Evolutionary conservation across 2,329 filamentous ascomycete species (phyloP), one percentile per base, ranked within the genome.

Genomic region (Alternaria sp.): DNA sequence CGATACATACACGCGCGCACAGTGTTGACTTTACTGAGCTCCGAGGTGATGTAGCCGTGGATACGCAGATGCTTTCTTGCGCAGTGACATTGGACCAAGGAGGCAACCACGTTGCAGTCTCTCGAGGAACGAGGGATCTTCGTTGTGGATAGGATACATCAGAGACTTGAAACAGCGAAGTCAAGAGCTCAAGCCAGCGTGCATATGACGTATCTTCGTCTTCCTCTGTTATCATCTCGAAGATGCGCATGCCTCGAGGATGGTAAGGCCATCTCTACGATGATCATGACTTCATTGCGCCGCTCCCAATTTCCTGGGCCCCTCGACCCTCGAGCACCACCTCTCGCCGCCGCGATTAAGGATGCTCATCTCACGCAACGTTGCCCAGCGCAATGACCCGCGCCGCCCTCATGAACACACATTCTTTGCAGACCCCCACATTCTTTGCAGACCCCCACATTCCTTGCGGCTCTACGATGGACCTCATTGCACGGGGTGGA

Each of bases 401-500:
- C 57, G 49, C 57, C 50, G 49, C 40, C 50, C 50, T 21, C 32
- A 32, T 13, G 21, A 6, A 21, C 19, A 13, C 17, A 17, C 9
- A 9, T 25, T 23, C 28, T 15, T 13, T 23, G 23, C 17, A 47
- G 44, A 13, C 21, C 51, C 44, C 12, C 25, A 28, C 32, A 30
- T 26, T 47, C 45, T 46, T 25, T 51, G 51, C 52, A n/a, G 44
- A 13, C 21, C 51, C 44, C 12, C 25, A 28, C 32, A 30, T 26
- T 47, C 45, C 54, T 25, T 51, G 51, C 52, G 54, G 52, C 32
- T 61, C 58, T 56, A 26, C 11, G 19, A 51, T 36, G 4, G 7
- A 43, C 32, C 54, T 57, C 59, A 45, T 61, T 61, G 59, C 45
- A 46, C 54, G 15, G 23, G 12, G 26, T 45, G 12, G 46, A 26